Base-by-base conservation (phyloP, 495 filamentous ascomycete genomes). In the Podospora conica region DNA sequence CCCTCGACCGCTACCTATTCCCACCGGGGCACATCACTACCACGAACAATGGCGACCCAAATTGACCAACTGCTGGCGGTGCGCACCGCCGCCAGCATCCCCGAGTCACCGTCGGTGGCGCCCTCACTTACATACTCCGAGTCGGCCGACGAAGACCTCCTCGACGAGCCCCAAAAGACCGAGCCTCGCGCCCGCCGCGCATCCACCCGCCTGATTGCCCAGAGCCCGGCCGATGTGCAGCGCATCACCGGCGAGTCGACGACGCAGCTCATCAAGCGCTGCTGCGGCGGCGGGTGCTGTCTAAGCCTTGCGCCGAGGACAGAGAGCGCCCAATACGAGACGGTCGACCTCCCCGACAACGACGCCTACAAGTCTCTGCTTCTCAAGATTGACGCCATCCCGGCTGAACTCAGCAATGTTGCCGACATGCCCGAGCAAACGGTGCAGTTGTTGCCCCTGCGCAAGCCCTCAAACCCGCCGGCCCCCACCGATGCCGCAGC, bases 231-330 rank as follows among this genome's bases (percentile, higher is more conserved):
- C 23, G 91, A 94, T 70, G 88, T 96, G 66, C 83, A 86, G 70
- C 81, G 88, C 66, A 84, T 96, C 24, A 86, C 86, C 58, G 85
- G 84, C 60, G 82, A 85, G 73, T 81, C 84, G 8, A 85, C 84
- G 18, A 87, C 86, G 58, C 77, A 83, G 70, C 71, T 89, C 81
- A 80, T 84, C 73, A 70, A 84, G 79, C 78, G 89, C 79, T 98
- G 96, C 80, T 98, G 95, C 74, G 95, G 95, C 31, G 93, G 94
- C 60, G 93, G 94, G 54, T 97, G 96, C 79, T 97, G 93, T 75
- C 84, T 92, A 71, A 82, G 87, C 61, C 80, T 88, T 59, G 83
- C 65, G 9, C 48, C 84, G 69, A 82, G 82, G 67, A 82, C 80
- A 7, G 77, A 84, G 55, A 79, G 76, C 23, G 74, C 84, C 55